A percentile compares a stretch with the other conserved stretches of the same genome.
Conservation (phyloP, 2,329 filamentous ascomycete genomes). For the Fusarium sp. region DNA sequence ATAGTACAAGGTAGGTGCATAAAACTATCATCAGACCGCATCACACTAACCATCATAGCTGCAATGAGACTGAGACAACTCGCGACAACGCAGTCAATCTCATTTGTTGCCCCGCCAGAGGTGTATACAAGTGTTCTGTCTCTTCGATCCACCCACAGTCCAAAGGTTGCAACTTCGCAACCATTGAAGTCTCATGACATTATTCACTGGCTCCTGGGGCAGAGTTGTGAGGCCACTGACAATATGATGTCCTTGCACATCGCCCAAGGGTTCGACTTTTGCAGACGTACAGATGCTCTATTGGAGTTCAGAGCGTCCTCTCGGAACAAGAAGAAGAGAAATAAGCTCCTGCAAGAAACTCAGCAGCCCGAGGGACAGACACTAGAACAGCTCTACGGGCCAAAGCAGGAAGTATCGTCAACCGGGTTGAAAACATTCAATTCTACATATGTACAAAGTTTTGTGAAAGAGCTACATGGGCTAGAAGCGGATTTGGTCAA, state of each 20-base stretch:
- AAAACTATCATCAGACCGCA: rapidly evolving
- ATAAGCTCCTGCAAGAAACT: conserved; percentile 49
- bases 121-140: conserved; percentile 71
- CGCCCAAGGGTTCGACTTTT: conserved; percentile 74
- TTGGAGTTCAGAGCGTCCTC: conserved; percentile 61
- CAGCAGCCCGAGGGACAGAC: conserved; percentile 69
- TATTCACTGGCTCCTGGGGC: conserved; percentile 73
- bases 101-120: conserved; percentile 71
- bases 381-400: conserved; percentile 70
- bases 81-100: conserved; percentile 67
- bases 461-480: background rate
- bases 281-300: conserved; percentile 66
- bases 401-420: conserved; percentile 19
- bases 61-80: conserved; percentile 77
- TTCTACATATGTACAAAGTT: background rate
- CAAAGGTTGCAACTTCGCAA: background rate
- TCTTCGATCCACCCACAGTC: conserved; percentile 54
- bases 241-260: conserved; percentile 71
- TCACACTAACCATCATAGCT: conserved; percentile 57
- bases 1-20: conserved; percentile 68
- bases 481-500: background rate
- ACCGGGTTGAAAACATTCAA: conserved; percentile 3
- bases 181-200: conserved; percentile 39
- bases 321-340: conserved; percentile 50
- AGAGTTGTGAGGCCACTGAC: conserved; percentile 73